Base-by-base conservation (phyloP, 352 stramenopile genomes). In the Aphanomyces euteiches region DNA sequence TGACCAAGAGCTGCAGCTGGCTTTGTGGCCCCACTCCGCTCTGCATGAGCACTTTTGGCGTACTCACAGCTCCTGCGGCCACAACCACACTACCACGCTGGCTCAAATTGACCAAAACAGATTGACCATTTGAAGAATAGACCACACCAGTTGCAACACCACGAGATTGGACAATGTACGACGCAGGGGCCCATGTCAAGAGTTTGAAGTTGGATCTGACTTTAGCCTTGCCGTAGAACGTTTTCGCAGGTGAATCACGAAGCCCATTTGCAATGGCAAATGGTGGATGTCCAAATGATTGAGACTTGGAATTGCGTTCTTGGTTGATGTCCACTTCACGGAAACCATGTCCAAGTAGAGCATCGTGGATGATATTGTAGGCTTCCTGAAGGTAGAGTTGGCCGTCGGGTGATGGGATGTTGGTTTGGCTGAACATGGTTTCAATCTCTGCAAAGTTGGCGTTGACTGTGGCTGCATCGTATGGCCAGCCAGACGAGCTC, bases 31-130 rank as follows among this genome's bases (percentile, higher is more conserved):
- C 89, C 54, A 96, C 84, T 36, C 87, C 88, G 71, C 76, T 89
- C 54, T 90, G 78, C 57, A 93, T 85, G 3, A 96, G 78, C 19
- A 97, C 76, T 72, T 95, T 90, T 15, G 90, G 89, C 7, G 88
- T 90, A 56, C 79, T 73, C 19, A 92, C 58, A 0, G 85, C 80
- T 12, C 88, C 88, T 1, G 82, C 81, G 54, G 74, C 79, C 73
- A 97, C 80, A 56, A 97, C 80, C 43, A 96, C 79, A 39, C 86
- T 81, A 15, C 79, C 82, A 7, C 80, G 78, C 1, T 60, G 47
- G 1, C 75, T 79, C 5, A 90, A 73, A 13, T 72, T 13, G 12
- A 81, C 82, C n/a, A 47, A 59, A 6, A 69, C 41, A 15, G 45
- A 37, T 45, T 79, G 70, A 13, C 50, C 70, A n/a, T 50, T 50